Percentiles rank a stretch among this genome's conserved stretches.
Conservation (phyloP, 805 yeast genomes). For the Pichia deserticola region DNA sequence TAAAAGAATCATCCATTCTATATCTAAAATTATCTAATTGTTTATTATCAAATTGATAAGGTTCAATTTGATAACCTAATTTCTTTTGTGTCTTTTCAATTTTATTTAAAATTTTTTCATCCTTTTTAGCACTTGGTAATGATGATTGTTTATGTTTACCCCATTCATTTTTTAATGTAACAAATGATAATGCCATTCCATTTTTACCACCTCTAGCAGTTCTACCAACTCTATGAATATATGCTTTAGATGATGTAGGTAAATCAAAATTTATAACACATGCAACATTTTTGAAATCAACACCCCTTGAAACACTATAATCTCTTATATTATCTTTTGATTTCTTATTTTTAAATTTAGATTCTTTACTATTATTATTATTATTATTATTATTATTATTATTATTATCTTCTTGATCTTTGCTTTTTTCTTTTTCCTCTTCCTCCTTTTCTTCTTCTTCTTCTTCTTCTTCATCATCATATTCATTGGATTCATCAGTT, state of each 20-base stretch:
- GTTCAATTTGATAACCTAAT: slow-evolving; percentile 67
- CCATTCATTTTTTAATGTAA: slow-evolving; percentile 72
- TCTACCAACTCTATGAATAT: slow-evolving; percentile 91
- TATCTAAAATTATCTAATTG: slow-evolving; percentile 95
- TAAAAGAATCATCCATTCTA: slow-evolving; percentile 93
- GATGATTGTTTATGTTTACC: slow-evolving; percentile 85
- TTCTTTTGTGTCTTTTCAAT: slow-evolving; percentile 71
- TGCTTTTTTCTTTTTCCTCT: slow-evolving; percentile 21
- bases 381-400: slow-evolving; percentile 20
- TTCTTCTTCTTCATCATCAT: slow-evolving; percentile 31
- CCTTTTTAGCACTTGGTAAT: slow-evolving; percentile 62
- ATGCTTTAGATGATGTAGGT: slow-evolving; percentile 82
- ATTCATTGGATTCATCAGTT: slow-evolving; percentile 78
- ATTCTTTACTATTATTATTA: slow-evolving; percentile 2
- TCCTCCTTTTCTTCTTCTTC: slow-evolving; percentile 13
- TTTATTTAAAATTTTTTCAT: slow-evolving; percentile 76
- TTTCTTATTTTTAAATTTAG: slow-evolving; percentile 21
- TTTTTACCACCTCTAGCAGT: slow-evolving; percentile 96
- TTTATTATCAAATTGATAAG: slow-evolving; percentile 83
- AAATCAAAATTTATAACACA: slow-evolving; percentile 94
- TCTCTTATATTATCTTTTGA: slow-evolving; percentile 40
- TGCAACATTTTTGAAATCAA: slow-evolving; percentile 92
- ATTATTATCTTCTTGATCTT: slow-evolving; percentile 29
- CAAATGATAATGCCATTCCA: slow-evolving; percentile 92
- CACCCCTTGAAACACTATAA: slow-evolving; percentile 94